phyloP scores from a whole-genome alignment of 2,329 filamentous ascomycete genomes.

The Cytospora chrysosperma region DNA sequence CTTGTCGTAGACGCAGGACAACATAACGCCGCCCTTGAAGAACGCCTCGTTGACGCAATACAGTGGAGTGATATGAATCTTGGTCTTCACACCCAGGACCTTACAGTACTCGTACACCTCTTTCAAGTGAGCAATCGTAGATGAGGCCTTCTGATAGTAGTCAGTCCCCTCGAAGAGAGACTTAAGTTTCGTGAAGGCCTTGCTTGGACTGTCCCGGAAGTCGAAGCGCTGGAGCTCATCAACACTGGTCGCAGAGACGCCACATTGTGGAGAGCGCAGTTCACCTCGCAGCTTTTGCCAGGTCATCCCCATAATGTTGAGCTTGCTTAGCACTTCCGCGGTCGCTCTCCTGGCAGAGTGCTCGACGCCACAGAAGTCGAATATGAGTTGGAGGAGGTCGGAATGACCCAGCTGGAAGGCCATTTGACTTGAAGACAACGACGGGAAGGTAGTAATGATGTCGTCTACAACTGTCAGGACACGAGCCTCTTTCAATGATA shows the following conservation, averaged over 20 bases:
- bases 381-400: constrained; percentile 80
- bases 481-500: constrained; percentile 89
- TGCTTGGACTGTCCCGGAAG: constrained; percentile 65
- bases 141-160: constrained; percentile 70
- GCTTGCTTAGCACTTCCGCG: constrained; percentile 80
- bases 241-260: constrained; percentile 82
- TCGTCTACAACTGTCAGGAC: constrained; percentile 94
- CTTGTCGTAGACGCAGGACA: constrained; percentile 85
- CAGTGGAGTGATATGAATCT: constrained; percentile 81
- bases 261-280: constrained; percentile 75
- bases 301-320: constrained; percentile 77
- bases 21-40: constrained; percentile 80
- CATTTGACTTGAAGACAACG: constrained; percentile 69
- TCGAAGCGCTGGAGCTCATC: constrained; percentile 91
- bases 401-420: constrained; percentile 91
- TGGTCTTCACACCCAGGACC: constrained; percentile 70
- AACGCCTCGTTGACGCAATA: constrained; percentile 90
- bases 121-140: constrained; percentile 76
- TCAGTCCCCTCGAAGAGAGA: constrained; percentile 61
- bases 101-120: constrained; percentile 76
- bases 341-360: constrained; percentile 65
- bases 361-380: constrained; percentile 84
- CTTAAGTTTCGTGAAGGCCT: constrained; percentile 59
- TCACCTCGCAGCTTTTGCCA: constrained; percentile 84
- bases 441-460: constrained; percentile 77